Evolutionary conservation across 129 eudicot species (phyloP).

Genomic region (Apium graveolens): DNA sequence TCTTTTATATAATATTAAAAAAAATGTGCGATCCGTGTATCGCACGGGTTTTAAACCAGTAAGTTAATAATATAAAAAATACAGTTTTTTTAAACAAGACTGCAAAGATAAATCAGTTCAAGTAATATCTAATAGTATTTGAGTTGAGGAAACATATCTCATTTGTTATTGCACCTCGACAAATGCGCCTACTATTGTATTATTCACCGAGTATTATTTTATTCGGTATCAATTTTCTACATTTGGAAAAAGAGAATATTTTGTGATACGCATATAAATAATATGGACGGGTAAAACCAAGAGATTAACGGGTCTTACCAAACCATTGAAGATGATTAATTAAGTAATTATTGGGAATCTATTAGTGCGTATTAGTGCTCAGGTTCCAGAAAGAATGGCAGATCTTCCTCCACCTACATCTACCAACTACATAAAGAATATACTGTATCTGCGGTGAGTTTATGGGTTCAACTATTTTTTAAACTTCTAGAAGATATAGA

Average conservation of each 20-base stretch:
- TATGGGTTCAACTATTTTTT: neutral
- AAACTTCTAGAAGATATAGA: neutral
- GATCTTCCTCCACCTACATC: constrained; percentile 26
- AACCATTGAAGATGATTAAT: neutral
- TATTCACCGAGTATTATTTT: too few species aligned
- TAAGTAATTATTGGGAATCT: neutral
- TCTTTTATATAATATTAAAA: too few species aligned
- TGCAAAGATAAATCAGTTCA: too few species aligned
- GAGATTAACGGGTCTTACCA: neutral
- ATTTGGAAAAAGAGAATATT: neutral
- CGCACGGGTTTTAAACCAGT: too few species aligned
- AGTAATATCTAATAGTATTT: too few species aligned
- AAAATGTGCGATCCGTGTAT: too few species aligned
- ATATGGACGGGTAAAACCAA: neutral
- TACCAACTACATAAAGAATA: constrained; percentile 13
- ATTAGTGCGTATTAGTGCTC: constrained; percentile 8
- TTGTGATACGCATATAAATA: neutral
- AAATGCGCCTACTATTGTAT: neutral
- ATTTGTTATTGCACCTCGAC: neutral
- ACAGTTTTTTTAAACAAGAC: too few species aligned
- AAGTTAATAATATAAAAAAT: too few species aligned
- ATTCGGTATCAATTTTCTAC: too few species aligned
- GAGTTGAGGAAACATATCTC: too few species aligned
- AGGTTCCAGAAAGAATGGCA: constrained; percentile 26
- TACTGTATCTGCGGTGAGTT: neutral